Evolutionary conservation across 306 rosid genomes (phyloP), one percentile per base, ranked within the genome.

Genomic region (Cucumis melo): DNA sequence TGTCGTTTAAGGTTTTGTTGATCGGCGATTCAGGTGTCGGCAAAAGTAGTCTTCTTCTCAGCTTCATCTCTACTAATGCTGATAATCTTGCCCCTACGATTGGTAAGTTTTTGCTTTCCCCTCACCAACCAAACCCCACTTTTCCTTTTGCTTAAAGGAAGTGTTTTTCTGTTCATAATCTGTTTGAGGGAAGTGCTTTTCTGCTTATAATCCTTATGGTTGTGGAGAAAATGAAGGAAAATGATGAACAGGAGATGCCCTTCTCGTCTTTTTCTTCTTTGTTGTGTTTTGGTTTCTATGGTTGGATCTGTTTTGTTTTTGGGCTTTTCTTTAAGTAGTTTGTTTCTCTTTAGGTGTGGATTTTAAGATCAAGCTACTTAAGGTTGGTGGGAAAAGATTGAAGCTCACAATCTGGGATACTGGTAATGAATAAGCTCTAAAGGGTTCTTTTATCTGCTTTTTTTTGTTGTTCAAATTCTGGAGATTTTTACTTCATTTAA

Each of bases 351-450:
- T 51, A 95, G 99, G 99, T 73, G 99, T 95, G 87, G 99, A 95
- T 89, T 95, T 95, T 80, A 95, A 92, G 90, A 89, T 92, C 88
- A 95, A 95, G 90, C 82, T 64, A 55, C 93, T 92, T 44, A 81
- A 92, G 15, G 93, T 92, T 5, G 93, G 87, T 53, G 97, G 91
- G 85, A 92, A 90, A 89, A 95, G 80, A 84, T 86, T 92, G 79
- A 95, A 95, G 86, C 84, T 95, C 81, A 95, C 96, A n/a, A 92
- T 95, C 71, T 95, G 99, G 99, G 99, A 95, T 74, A 95, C 99
- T 20, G 99, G 99, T 95, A 88, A 85, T 23, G 15, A 14, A 38
- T 14, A 6, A 15, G 48, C 44, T 66, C 4, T 39, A 10, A 34
- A n/a, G 34, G 53, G 73, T 32, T 74, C 63, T 44, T 54, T 7